Conservation (phyloP, 2,329 filamentous ascomycete genomes). For the Parascedosporium putredinis region DNA sequence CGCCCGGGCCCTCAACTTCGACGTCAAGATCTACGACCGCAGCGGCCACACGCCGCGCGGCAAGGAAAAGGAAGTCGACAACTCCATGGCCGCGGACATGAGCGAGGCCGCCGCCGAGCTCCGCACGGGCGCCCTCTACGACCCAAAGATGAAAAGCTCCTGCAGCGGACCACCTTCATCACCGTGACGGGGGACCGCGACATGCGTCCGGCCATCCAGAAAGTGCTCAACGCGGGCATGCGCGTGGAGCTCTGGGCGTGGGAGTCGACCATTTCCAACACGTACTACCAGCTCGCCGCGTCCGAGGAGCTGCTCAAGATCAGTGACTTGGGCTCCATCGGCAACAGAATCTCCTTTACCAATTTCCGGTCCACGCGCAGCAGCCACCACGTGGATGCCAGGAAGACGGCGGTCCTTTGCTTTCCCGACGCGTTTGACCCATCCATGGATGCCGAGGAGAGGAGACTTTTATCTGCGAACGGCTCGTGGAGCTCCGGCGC, state of each 20-base stretch:
- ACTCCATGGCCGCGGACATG: constrained; percentile 15
- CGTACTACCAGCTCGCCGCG: constrained; percentile 9
- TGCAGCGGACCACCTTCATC: constrained; percentile 13
- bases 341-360: constrained; percentile 10
- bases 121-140: constrained; percentile 1
- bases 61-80: constrained; percentile 19
- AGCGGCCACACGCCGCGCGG: constrained; percentile 3
- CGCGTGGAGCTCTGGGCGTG: constrained; percentile 19
- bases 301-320: constrained; percentile 2
- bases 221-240: constrained; percentile 13
- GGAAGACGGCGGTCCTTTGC: constrained; percentile 7
- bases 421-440: not conserved
- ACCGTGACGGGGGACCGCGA: constrained; percentile 17
- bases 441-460: not conserved
- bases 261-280: constrained; percentile 14
- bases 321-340: constrained; percentile 5
- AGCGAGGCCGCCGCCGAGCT: constrained; percentile 11
- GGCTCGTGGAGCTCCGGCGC: constrained; percentile 1
- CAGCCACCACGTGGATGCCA: constrained; percentile 4
- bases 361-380: constrained; percentile 9
- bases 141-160: constrained; percentile 1
- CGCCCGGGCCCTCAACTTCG: constrained; percentile 12
- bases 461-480: not conserved
- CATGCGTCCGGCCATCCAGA: constrained; percentile 15
- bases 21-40: constrained; percentile 14